Evolutionary conservation across 208 protist species (phyloP), one percentile per base, ranked within the genome.

Genomic region (Phytomonas sp.): DNA sequence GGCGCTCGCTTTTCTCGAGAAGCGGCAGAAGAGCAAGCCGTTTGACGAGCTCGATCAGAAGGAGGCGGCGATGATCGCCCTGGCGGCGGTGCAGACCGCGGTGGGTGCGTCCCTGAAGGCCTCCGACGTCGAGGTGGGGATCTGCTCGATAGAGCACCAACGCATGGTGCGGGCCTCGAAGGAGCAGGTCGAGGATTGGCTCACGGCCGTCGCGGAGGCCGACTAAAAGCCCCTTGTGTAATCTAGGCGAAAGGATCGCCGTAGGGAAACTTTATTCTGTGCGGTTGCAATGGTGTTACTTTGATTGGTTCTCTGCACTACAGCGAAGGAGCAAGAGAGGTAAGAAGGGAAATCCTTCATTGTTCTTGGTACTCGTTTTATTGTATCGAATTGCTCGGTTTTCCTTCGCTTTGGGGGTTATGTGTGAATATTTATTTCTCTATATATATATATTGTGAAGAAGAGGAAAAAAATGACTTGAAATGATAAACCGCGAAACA

Each of bases 1-100:
- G 76, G 95, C 96, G 9, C 97, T 75, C 71, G 97, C 98, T 23
- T 97, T 95, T 70, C 80, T 99, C 20, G 97, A 99, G 75, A 99
- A 99, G 89, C 94, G 94, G 26, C 87, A 98, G 75, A 98, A 98
- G 79, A 74, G 69, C 60, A 85, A 85, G 26, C 80, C 87, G 6
- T 89, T 97, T 67, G 80, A 96, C 36, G 79, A 78, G 0, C 83
- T 96, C 4, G 67, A 80, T 9, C 76, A 93, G 76, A 84, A 85
- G 71, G 83, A 96, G 59, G 84, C 85, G 7, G 85, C 91, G 20
- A 94, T 94, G 87, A 84, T 92, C 46, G 87, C 86, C 3, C 83
- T 96, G 43, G 71, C 84, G 4, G 91, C 88, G 26, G 72, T 96
- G 51, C 87, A 96, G 79, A 85, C 79, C 63, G 80, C 87, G 34